phyloP scores from a whole-genome alignment of 768 basidiomycete species.

The Lactifluus volemus region DNA sequence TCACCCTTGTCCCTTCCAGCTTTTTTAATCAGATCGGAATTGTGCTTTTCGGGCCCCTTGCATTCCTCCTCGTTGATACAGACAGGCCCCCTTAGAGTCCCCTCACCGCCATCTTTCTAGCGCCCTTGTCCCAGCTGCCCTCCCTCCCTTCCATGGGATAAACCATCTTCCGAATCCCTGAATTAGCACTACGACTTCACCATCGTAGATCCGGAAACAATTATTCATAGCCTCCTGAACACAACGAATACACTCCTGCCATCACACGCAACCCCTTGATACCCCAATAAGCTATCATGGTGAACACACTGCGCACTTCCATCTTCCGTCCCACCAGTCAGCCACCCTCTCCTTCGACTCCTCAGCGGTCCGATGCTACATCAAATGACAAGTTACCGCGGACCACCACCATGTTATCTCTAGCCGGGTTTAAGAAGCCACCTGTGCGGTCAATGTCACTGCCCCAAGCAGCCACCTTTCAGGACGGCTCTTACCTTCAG shows the following conservation, averaged over 20 bases:
- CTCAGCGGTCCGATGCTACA: conserved; percentile 28
- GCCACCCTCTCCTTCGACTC: conserved; percentile 47
- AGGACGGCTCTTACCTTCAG: conserved; percentile 76
- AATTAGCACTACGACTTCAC: conserved; percentile 35
- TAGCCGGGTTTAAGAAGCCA: conserved; percentile 50
- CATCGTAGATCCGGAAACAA: conserved; percentile 19
- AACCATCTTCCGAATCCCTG: conserved; percentile 24
- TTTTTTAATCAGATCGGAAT: conserved; percentile 32
- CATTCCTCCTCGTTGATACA: conserved; percentile 48
- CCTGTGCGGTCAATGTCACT: conserved; percentile 33
- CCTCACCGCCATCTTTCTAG: background rate
- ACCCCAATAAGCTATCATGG: conserved; percentile 29
- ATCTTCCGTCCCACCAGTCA: conserved; percentile 58
- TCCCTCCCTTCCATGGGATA: conserved; percentile 36
- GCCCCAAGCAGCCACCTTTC: conserved; percentile 37
- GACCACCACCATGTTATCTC: conserved; percentile 48
- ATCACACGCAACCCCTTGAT: conserved; percentile 11
- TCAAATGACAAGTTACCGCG: conserved; percentile 39
- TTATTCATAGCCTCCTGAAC: conserved; percentile 10
- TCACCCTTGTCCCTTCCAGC: conserved; percentile 18
- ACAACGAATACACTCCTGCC: conserved; percentile 13
- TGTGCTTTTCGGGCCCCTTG: conserved; percentile 57
- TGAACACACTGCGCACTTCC: conserved; percentile 59
- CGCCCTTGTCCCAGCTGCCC: background rate
- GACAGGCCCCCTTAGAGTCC: conserved; percentile 70